Evolutionary conservation across 2,329 filamentous ascomycete species (phyloP), one percentile per base, ranked within the genome.

Genomic region (Colletotrichum cuscutae): DNA sequence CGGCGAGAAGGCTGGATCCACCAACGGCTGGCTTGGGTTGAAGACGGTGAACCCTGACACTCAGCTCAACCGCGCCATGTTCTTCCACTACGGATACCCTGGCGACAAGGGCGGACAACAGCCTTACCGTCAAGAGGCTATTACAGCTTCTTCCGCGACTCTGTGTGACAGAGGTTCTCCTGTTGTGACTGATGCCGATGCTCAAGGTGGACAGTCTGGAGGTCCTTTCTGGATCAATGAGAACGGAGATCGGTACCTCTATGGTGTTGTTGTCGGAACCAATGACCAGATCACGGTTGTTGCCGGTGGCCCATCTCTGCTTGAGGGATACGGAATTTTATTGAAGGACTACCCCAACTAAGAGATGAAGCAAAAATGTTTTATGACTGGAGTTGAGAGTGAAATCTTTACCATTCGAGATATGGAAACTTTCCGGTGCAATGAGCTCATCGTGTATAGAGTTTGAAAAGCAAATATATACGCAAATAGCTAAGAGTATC

Each of bases 11-110:
- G 73, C 79, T 1, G 78, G 78, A 22, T 75, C 78, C 8, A 19
- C 70, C n/a, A 72, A 71, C 22, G 78, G 78, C 28, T 78, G 73
- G 65, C 75, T 80, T n/a, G 77, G 78, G 26, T 74, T 75, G 57
- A 72, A 72, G 65, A 57, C 66, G 4, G 72, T 75, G 24, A 73
- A 76, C 59, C 68, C 68, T 15, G 67, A 65, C 19, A 72, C 28
- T 2, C 67, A 68, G 46, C 49, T 74, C 13, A 75, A 76, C 30
- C 68, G 57, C 26, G 70, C 74, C 19, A 68, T 69, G 63, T 74
- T 77, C 71, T 68, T 72, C 58, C 74, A 76, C 59, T 68, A 75
- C 46, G 76, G 76, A 26, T 77, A 77, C 68, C 76, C 76, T 2
- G 68, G 67, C 12, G 76, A 77, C 65, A 75, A 76, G 57, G 69